Base-by-base conservation (phyloP, 2,329 filamentous ascomycete genomes). In the Epichloe baconii region DNA sequence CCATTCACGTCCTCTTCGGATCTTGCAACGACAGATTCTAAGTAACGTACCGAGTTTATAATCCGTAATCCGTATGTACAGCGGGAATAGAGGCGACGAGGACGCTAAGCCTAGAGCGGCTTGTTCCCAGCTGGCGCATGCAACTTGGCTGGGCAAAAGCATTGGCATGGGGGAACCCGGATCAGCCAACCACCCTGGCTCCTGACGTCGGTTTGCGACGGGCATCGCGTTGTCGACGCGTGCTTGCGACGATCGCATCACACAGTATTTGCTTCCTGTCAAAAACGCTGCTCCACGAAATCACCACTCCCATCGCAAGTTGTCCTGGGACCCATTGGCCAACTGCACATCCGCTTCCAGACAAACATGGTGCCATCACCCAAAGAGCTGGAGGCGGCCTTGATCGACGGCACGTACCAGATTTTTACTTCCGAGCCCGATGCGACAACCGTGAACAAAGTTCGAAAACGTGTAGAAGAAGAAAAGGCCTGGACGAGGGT, bases 381-480 rank as follows among this genome's bases (percentile, higher is more conserved):
- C 26, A 63, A 70, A 53, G 59, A 64, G 41, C 63, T 81, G 23
- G 70, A 76, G 56, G 59, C 66, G 46, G 71, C 68, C 49, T 68
- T 82, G 14, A 64, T 69, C 43, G 62, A 71, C n/a, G 69, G 70
- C 4, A 75, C 78, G 37, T 67, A 63, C 48, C 65, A 68, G 3
- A 59, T 79, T 41, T 78, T 73, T 57, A 61, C 67, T 26, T 59
- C 62, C 19, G 67, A 71, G 12, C 68, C 71, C 4, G 71, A 76
- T 19, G 56, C 68, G 3, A 69, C 80, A 8, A 76, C 77, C 0
- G 77, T 83, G 53, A 82, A 81, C 57, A 70, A 68, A 47, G 72
- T 80, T 50, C 78, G 80, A 51, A 72, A 74, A 53, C 67, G 66
- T 44, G 74, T 71, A 2, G 77, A 80, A 53, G 64, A 73, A 34